Base-by-base conservation (phyloP, 2,329 filamentous ascomycete genomes). In the Cytospora piceicola region DNA sequence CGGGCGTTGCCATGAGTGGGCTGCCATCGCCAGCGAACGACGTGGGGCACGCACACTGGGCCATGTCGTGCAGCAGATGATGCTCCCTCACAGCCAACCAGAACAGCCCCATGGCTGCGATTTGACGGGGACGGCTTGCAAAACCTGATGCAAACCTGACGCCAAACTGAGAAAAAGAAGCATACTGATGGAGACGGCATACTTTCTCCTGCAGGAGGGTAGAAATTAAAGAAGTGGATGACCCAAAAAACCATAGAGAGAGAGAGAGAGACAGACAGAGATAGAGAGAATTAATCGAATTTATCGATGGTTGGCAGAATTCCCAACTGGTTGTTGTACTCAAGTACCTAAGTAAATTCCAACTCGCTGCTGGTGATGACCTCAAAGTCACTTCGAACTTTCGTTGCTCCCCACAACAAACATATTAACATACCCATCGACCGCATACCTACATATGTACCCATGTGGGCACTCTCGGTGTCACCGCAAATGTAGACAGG, bases 61-160 rank as follows among this genome's bases (percentile, higher is more conserved):
- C 30, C 59, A 55, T 62, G 59, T 55, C 51, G 59, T 62, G 59
- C 59, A 62, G 51, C 22, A 62, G 24, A 62, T n/a, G 24, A 32
- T 22, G 36, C 42, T 8, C 42, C 8, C 42, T 22, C 42, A 46
- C 20, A 46, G 42, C 42, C 42, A 46, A 46, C 42, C 42, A 46
- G n/a, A 22, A 22, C 6, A n/a, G 11, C 42, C 42, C 20, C 20
- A n/a, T 22, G 8, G 42, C 42, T 46, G 42, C 42, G 22, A 22
- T 9, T 46, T 22, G 20, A 46, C n/a, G 42, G 42, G 11, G 42
- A 46, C 42, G 20, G 42, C 20, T n/a, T 46, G 42, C 42, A 46
- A 46, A 46, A 46, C 42, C 20, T 46, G 42, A 46, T 46, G 42
- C 20, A 22, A 46, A 22, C 20, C 7, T 46, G 42, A 46, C 17